Evolutionary conservation across 1,139 yeast genomes (phyloP).

Genomic region (Nakaseomyces glabratus): DNA sequence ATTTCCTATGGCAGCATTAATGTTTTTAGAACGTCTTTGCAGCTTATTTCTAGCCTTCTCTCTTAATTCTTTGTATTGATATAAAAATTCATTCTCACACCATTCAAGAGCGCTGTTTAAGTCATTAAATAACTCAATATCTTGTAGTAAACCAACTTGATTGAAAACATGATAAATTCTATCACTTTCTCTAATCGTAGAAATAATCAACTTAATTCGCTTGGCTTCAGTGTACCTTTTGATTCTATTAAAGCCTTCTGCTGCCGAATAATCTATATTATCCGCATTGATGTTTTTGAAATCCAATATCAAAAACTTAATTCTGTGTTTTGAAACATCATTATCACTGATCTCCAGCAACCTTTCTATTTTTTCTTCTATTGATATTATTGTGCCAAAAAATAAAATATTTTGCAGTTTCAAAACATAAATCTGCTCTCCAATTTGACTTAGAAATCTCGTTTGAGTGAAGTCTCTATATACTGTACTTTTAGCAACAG

Average conservation of each 20-base stretch:
- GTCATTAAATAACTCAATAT: constrained; percentile 39
- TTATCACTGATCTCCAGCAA: constrained; percentile 48
- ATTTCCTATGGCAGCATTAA: neutral
- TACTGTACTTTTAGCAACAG: constrained; percentile 84
- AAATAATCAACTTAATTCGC: constrained; percentile 61
- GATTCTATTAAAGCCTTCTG: constrained; percentile 88
- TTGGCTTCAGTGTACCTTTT: constrained; percentile 67
- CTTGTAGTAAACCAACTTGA: constrained; percentile 64
- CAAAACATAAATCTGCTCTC: constrained; percentile 81
- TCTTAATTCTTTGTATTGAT: constrained; percentile 46
- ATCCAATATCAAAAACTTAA: constrained; percentile 75
- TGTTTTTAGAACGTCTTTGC: constrained; percentile 9
- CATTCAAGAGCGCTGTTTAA: constrained; percentile 87
- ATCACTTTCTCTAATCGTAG: constrained; percentile 65
- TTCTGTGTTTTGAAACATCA: constrained; percentile 31
- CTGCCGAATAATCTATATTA: constrained; percentile 87
- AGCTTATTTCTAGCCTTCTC: constrained; percentile 20
- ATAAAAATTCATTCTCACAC: constrained; percentile 87
- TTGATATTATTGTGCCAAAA: constrained; percentile 90
- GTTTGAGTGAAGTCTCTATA: constrained; percentile 86
- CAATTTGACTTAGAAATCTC: constrained; percentile 74
- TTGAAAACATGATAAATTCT: constrained; percentile 54
- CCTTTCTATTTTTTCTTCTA: constrained; percentile 64
- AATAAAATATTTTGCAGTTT: constrained; percentile 82
- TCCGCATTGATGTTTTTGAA: constrained; percentile 62